These are phyloP conservation scores for Spinacia oleracea DNA, from an alignment of 179 eudicot species.

Conservation along the genomic window DNA sequence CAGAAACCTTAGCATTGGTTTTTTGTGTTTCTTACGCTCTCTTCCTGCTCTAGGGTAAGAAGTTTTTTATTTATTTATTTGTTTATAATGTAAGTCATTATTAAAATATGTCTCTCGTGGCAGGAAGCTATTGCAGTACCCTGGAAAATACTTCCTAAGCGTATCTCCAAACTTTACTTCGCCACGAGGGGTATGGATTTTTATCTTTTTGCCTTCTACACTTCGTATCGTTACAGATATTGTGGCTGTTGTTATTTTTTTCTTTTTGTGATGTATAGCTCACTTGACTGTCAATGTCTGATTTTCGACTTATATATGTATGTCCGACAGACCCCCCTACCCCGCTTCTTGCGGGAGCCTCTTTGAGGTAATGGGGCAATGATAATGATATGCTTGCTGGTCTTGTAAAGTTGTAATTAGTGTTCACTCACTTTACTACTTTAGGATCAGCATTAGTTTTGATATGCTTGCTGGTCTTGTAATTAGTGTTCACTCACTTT, in stretches of 20 bases:
- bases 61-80: not conserved
- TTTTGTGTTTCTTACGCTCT: not conserved
- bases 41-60: not conserved
- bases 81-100: not conserved
- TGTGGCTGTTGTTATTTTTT: not conserved
- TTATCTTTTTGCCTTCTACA: constrained; percentile 9
- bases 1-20: not conserved
- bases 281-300: not conserved
- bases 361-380: too few species aligned
- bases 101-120: constrained; percentile 12
- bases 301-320: not conserved
- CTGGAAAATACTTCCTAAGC: constrained; percentile 77
- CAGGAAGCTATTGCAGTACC: constrained; percentile 81
- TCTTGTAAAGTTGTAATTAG: too few species aligned
- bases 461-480: not conserved
- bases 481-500: not conserved
- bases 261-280: not conserved
- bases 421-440: too few species aligned
- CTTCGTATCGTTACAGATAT: not conserved
- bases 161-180: constrained; percentile 69
- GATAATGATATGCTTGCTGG: too few species aligned
- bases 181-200: constrained; percentile 76
- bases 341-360: too few species aligned
- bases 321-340: too few species aligned
- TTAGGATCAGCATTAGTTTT: too few species aligned